These are phyloP conservation scores for Ambrosiella beaveri DNA, from an alignment of 2,329 filamentous ascomycete species.

Conservation along the genomic window DNA sequence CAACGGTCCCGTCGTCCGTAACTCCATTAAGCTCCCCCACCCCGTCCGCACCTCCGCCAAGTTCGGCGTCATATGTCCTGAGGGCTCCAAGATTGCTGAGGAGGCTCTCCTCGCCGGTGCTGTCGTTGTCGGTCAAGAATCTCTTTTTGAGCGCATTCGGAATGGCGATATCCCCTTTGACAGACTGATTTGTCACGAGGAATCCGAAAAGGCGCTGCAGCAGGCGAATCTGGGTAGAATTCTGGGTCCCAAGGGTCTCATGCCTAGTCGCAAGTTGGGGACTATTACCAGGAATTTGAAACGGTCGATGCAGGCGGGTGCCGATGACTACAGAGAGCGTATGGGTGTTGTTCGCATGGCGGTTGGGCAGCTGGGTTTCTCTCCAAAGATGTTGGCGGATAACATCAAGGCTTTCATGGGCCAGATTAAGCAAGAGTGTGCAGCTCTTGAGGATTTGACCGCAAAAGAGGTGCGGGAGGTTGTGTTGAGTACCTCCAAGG, in stretches of 20 bases:
- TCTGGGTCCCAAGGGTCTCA: conserved; percentile 75
- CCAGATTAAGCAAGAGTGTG: conserved; percentile 62
- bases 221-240: conserved; percentile 67
- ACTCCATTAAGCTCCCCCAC: conserved; percentile 73
- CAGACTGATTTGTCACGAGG: conserved; percentile 67
- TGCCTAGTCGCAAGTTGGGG: conserved; percentile 77
- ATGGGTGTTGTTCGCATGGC: conserved; percentile 71
- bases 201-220: conserved; percentile 60
- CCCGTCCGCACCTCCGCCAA: conserved; percentile 75
- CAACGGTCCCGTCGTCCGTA: conserved; percentile 73
- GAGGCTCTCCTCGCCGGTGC: conserved; percentile 68
- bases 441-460: conserved; percentile 42
- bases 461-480: conserved; percentile 36
- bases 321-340: conserved; percentile 72
- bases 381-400: conserved; percentile 65
- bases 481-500: conserved; percentile 74
- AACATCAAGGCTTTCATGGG: conserved; percentile 69
- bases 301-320: conserved; percentile 59
- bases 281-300: conserved; percentile 74
- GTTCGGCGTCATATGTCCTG: conserved; percentile 82
- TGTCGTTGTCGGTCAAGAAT: conserved; percentile 66
- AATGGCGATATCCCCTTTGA: conserved; percentile 72
- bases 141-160: conserved; percentile 62
- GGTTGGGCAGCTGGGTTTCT: conserved; percentile 80
- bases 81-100: conserved; percentile 54